These are phyloP conservation scores for Rhizopus stolonifer DNA, from an alignment of 371 early-diverging fungal species.

Conservation along the genomic window DNA sequence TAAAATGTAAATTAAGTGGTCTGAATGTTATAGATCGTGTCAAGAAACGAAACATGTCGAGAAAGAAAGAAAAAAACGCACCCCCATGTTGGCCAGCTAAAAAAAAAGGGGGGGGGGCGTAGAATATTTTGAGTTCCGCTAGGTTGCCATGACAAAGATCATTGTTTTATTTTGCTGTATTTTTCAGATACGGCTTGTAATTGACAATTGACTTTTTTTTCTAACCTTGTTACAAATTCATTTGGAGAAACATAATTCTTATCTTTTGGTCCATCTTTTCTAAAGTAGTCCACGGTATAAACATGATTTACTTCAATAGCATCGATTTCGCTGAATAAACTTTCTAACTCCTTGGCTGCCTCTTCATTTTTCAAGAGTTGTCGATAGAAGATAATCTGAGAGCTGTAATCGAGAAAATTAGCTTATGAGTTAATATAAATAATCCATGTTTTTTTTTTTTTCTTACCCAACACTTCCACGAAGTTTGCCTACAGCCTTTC, in stretches of 20 bases:
- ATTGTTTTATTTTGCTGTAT: too few relatives aligned
- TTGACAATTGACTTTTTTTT: too few relatives aligned
- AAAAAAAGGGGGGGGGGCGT: too few relatives aligned
- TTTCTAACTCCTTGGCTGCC: slow-evolving; percentile 17
- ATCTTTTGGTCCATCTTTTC: slow-evolving; percentile 13
- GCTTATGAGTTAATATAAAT: background rate
- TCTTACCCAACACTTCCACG: slow-evolving; percentile 53
- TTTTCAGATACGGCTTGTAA: too few relatives aligned
- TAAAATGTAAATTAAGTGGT: background rate
- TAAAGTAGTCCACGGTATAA: slow-evolving; percentile 38
- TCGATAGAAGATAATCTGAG: slow-evolving; percentile 30
- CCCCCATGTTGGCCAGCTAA: too few relatives aligned
- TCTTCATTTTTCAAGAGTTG: slow-evolving; percentile 28
- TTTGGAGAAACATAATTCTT: slow-evolving; percentile 17
- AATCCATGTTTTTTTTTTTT: background rate
- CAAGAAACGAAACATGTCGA: background rate
- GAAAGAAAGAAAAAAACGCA: too few relatives aligned
- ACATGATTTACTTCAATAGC: slow-evolving; percentile 35
- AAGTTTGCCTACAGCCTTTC: slow-evolving; percentile 47
- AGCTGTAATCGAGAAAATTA: slow-evolving; percentile 13
- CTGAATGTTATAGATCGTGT: background rate
- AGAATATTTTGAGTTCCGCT: too few relatives aligned
- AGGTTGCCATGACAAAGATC: too few relatives aligned
- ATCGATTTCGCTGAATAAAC: slow-evolving; percentile 32
- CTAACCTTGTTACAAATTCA: too few relatives aligned